Evolutionary conservation across 345 rosid species (phyloP).

Genomic region (Angophora floribunda): DNA sequence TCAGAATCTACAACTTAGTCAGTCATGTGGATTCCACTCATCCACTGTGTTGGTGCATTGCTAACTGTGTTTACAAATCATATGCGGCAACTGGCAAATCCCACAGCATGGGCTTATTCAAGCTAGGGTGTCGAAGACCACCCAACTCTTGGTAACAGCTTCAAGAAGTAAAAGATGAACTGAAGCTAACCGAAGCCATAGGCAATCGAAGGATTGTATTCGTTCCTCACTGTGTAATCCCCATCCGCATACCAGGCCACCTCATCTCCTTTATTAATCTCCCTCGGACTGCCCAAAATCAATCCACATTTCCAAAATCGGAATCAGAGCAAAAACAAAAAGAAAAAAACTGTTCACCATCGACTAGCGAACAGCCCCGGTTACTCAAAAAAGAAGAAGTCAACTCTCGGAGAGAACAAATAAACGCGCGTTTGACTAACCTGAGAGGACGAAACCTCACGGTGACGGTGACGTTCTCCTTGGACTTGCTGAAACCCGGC

Average conservation of each 20-base stretch:
- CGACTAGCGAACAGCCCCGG: background rate
- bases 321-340: conserved; percentile 6
- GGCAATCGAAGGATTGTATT: conserved; percentile 76
- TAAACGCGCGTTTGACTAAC: conserved; percentile 22
- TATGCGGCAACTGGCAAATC: background rate
- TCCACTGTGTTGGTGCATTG: background rate
- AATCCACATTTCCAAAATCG: background rate
- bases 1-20: background rate
- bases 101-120: background rate
- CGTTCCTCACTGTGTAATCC: conserved; percentile 80
- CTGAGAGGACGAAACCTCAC: conserved; percentile 97
- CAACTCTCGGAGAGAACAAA: background rate
- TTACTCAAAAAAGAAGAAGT: conserved; percentile 1
- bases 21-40: background rate
- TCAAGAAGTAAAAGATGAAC: background rate
- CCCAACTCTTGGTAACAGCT: background rate
- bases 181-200: conserved; percentile 82
- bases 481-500: conserved; percentile 9
- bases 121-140: background rate
- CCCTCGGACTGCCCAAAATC: conserved; percentile 62
- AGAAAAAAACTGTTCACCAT: background rate
- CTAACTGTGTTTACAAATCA: background rate
- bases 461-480: conserved; percentile 89
- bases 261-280: conserved; percentile 96
- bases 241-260: conserved; percentile 99